phyloP scores from a whole-genome alignment of 306 rosid species.

The Erythrophleum fordii region DNA sequence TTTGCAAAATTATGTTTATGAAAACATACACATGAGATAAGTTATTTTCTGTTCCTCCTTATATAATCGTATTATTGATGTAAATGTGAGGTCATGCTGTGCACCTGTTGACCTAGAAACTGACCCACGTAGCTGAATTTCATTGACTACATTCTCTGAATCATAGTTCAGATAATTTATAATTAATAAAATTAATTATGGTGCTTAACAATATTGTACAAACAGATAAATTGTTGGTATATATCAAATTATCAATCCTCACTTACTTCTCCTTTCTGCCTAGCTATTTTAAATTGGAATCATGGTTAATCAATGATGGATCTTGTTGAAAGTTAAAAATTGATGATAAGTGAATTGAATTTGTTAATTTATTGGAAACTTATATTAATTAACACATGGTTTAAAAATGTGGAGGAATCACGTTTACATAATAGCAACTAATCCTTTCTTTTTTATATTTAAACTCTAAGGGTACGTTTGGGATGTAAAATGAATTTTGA shows the following conservation, averaged over 20 bases:
- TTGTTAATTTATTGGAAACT: neutral
- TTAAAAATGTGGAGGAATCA: too few species aligned
- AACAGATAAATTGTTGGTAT: neutral
- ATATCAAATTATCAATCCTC: neutral
- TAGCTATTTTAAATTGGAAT: constrained; percentile 2
- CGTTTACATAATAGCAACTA: too few species aligned
- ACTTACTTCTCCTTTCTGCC: neutral
- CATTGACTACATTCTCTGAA: neutral
- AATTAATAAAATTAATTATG: neutral
- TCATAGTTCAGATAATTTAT: neutral
- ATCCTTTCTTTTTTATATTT: too few species aligned
- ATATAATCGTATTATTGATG: constrained; percentile 33
- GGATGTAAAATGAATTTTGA: too few species aligned
- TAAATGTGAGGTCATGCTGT: constrained; percentile 61
- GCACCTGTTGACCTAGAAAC: constrained; percentile 37
- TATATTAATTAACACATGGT: neutral
- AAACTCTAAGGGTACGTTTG: too few species aligned
- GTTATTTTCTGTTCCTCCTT: too few species aligned
- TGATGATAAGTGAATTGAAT: neutral
- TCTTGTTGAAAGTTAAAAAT: neutral
- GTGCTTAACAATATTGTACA: neutral
- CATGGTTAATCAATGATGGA: neutral
- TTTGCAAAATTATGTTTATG: too few species aligned
- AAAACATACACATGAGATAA: too few species aligned
- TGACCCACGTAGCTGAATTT: constrained; percentile 20